A percentile compares a stretch with the other conserved stretches of the same genome.
Evolutionary conservation across 352 stramenopile species (phyloP).

Genomic region (Thalassiosira exigua): DNA sequence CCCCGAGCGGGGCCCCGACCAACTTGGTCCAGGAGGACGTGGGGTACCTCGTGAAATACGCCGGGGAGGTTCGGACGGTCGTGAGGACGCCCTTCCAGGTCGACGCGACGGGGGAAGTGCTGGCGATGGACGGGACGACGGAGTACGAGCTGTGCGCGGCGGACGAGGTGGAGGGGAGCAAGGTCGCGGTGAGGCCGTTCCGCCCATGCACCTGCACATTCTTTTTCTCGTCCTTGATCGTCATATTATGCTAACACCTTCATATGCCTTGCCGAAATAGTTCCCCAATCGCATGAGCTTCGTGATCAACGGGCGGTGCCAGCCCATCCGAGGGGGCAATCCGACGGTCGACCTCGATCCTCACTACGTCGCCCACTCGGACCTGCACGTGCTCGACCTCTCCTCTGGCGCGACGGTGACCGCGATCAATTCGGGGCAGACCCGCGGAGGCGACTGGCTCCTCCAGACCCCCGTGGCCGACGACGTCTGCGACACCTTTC

Average conservation of each 20-base stretch:
- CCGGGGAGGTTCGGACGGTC: slow-evolving; percentile 32
- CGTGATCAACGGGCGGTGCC: slow-evolving; percentile 10
- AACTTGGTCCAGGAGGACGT: slow-evolving; percentile 15
- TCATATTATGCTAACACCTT: background rate
- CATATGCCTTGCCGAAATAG: background rate
- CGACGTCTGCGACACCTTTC: slow-evolving; percentile 24
- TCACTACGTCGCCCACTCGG: slow-evolving; percentile 18
- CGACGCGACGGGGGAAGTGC: slow-evolving; percentile 19
- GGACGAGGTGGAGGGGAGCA: slow-evolving; percentile 29
- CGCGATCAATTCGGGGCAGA: slow-evolving; percentile 38
- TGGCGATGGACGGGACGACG: slow-evolving; percentile 24
- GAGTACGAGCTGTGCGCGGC: slow-evolving; percentile 22
- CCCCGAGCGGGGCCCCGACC: slow-evolving; percentile 1
- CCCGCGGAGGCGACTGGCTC: slow-evolving; percentile 26
- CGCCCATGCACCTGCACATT: background rate
- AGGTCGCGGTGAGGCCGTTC: background rate
- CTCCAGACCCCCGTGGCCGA: slow-evolving; percentile 10
- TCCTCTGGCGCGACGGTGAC: background rate
- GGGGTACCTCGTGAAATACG: slow-evolving; percentile 27
- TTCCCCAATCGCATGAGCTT: slow-evolving; percentile 35
- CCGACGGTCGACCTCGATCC: slow-evolving; percentile 40
- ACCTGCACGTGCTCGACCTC: slow-evolving; percentile 33
- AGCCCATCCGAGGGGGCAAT: slow-evolving; percentile 27
- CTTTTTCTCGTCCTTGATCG: background rate
- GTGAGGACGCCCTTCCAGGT: slow-evolving; percentile 31